Base-by-base conservation (phyloP, 2,329 filamentous ascomycete genomes). In the Gremmenia infestans region DNA sequence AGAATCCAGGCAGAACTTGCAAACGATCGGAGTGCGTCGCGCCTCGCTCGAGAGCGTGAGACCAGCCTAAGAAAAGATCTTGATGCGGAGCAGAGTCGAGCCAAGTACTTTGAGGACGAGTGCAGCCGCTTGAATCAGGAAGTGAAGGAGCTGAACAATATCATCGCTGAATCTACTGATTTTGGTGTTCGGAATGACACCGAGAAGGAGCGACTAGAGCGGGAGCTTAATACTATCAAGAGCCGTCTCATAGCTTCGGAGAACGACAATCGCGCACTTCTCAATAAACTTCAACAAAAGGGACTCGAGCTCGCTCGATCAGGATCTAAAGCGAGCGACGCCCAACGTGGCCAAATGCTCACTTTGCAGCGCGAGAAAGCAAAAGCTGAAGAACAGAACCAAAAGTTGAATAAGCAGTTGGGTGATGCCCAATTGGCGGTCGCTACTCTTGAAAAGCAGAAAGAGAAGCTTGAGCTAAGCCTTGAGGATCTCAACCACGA, bases 201-300 rank as follows among this genome's bases (percentile, higher is more conserved):
- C 68, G 88, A 92, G 61, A 97, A 97, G 71, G 91, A 97, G 70
- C 86, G 94, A 37, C 79, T 97, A 46, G 92, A 97, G 71, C 84
- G 91, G 22, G 94, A 99, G 70, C 80, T 97, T 6, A 87, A 90
- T 22, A 97, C 93, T 1, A 83, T 97, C 63, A 96, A 94, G 71
- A 92, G 92, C 58, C 87, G 93, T 22, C 78, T 99, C 42, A 81
- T 87, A 7, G 94, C 93, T 23, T 97, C 93, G 0, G 93, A 99
- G 71, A 97, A 97, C 65, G 93, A 97, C 73, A 97, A 97, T 67
- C 87, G 91, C 51, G 87, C 91, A 5, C 77, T 99, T n/a, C 80
- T 97, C 62, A 97, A 97, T 75, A 97, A 97, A 73, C 80, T 99
- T 17, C 93, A 97, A 67, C 93, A 97, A 68, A 97, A 97, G 76